phyloP scores from a whole-genome alignment of 129 eudicot genomes.

The Deinandra increscens region DNA sequence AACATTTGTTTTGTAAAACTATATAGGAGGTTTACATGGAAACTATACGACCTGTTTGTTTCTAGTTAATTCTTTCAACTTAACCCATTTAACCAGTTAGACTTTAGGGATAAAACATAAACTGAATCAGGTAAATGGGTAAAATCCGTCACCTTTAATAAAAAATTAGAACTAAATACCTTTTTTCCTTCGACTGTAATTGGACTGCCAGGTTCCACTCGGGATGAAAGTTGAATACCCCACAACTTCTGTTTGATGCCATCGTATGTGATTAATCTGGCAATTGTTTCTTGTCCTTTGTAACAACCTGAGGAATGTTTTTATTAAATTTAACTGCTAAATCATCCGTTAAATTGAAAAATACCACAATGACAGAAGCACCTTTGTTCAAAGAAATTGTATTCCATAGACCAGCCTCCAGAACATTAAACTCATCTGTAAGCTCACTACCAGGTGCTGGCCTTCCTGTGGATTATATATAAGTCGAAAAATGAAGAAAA shows the following conservation, averaged over 20 bases:
- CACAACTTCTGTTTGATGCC: slow-evolving; percentile 82
- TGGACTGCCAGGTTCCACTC: slow-evolving; percentile 61
- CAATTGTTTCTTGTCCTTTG: slow-evolving; percentile 88
- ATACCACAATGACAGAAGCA: slow-evolving; percentile 13
- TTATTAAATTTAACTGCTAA: slow-evolving; percentile 1
- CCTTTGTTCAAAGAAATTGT: slow-evolving; percentile 80
- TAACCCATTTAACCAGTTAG: background rate
- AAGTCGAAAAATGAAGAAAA: slow-evolving; percentile 12
- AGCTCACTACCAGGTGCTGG: slow-evolving; percentile 90
- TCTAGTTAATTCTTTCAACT: background rate
- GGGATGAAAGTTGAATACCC: slow-evolving; percentile 69
- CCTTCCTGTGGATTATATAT: slow-evolving; percentile 57
- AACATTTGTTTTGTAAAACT: background rate
- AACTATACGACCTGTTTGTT: background rate
- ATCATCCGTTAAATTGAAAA: background rate
- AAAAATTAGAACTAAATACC: slow-evolving; percentile 36
- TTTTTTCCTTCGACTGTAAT: slow-evolving; percentile 76
- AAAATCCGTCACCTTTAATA: background rate
- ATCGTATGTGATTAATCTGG: slow-evolving; percentile 87
- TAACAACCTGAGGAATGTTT: slow-evolving; percentile 58
- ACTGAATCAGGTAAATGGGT: background rate
- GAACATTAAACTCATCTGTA: slow-evolving; percentile 77
- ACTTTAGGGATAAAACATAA: background rate
- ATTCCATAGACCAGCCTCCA: slow-evolving; percentile 93
- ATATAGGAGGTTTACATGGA: background rate